Conservation (phyloP, 2,329 filamentous ascomycete genomes). For the Colletotrichum chrysophilum region DNA sequence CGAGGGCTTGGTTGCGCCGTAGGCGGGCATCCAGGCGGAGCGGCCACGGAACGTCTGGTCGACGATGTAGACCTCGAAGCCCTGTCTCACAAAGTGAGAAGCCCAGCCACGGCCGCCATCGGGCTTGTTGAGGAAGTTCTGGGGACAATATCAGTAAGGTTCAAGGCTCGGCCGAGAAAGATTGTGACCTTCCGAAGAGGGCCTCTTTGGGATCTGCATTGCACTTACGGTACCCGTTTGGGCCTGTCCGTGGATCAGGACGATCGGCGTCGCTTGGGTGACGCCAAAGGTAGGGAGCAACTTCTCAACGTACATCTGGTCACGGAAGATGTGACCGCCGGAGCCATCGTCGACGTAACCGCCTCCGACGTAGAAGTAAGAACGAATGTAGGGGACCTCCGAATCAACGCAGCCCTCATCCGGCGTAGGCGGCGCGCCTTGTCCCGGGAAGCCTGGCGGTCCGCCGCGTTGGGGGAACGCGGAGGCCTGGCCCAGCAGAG, state of each 20-base stretch:
- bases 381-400: slow-evolving; percentile 27
- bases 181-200: background rate
- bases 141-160: background rate
- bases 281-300: slow-evolving; percentile 37
- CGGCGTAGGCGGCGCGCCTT: background rate
- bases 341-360: slow-evolving; percentile 33
- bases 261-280: slow-evolving; percentile 35
- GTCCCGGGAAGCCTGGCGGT: background rate
- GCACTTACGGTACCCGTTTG: slow-evolving; percentile 43
- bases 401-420: background rate
- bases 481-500: slow-evolving; percentile 8
- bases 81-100: slow-evolving; percentile 48
- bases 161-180: background rate
- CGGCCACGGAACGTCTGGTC: slow-evolving; percentile 52
- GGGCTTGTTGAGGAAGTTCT: slow-evolving; percentile 53
- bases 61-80: slow-evolving; percentile 52
- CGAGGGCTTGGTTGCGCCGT: slow-evolving; percentile 26
- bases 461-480: background rate
- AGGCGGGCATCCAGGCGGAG: slow-evolving; percentile 42
- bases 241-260: slow-evolving; percentile 48
- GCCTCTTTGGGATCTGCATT: background rate
- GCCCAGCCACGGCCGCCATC: slow-evolving; percentile 53
- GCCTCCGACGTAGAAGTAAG: slow-evolving; percentile 42
- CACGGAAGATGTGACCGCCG: slow-evolving; percentile 35
- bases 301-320: slow-evolving; percentile 61